These are phyloP conservation scores for Zoysia japonica DNA, from an alignment of 176 grass and related monocot species.

Conservation along the genomic window DNA sequence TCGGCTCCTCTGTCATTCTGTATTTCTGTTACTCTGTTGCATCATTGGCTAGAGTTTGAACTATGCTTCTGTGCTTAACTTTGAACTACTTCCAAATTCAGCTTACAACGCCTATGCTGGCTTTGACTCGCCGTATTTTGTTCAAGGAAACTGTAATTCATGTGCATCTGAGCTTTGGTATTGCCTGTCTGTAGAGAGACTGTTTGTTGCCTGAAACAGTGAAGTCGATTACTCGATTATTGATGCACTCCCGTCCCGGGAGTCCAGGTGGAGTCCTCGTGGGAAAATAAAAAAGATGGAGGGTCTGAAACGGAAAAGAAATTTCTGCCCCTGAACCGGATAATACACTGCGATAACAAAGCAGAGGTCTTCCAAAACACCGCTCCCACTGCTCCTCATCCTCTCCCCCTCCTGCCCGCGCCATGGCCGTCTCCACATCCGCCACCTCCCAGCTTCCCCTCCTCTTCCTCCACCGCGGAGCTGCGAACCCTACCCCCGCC, in stretches of 20 bases:
- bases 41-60: not conserved
- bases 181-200: not conserved
- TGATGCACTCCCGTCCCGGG: too few species aligned
- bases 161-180: not conserved
- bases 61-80: not conserved
- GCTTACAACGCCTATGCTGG: not conserved
- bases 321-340: not conserved
- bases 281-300: not conserved
- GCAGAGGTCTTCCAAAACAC: constrained; percentile 44
- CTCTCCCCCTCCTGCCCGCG: constrained; percentile 5
- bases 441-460: constrained; percentile 32
- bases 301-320: constrained; percentile 22
- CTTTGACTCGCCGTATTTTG: not conserved
- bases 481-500: constrained; percentile 34
- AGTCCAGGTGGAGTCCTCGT: too few species aligned
- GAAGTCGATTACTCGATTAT: too few species aligned
- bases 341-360: constrained; percentile 38
- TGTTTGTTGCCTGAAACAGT: not conserved
- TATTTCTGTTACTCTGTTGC: too few species aligned
- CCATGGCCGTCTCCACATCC: constrained; percentile 54
- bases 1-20: not conserved
- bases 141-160: not conserved
- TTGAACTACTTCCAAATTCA: not conserved
- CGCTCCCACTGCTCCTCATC: constrained; percentile 14
- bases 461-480: constrained; percentile 50